Evolutionary conservation across 1,284 basidiomycete species (phyloP).

Genomic region (Violaceomyces palustris): DNA sequence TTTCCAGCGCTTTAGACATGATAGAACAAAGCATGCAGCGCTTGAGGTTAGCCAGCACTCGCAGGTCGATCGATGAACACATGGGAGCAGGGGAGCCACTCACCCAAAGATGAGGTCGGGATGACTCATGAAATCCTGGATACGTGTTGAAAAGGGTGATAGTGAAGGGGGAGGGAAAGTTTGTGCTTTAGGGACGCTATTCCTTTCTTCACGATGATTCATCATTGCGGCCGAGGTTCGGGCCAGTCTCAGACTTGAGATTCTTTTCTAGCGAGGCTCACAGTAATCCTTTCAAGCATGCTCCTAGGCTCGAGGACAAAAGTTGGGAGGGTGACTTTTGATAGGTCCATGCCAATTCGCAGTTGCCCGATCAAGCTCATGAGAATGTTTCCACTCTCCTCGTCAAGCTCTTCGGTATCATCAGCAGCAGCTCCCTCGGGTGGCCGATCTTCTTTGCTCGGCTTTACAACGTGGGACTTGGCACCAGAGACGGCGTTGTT

Average conservation of each 20-base stretch:
- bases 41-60: no score
- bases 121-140: conserved; percentile 89
- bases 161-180: conserved; percentile 1
- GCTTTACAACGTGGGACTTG: conserved; percentile 29
- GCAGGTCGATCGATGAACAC: neutral
- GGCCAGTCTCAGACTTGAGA: conserved; percentile 18
- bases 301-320: conserved; percentile 51
- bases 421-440: conserved; percentile 50
- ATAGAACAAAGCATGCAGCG: no score
- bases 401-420: conserved; percentile 54
- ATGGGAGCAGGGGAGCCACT: no score
- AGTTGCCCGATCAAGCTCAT: conserved; percentile 71
- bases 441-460: conserved; percentile 41
- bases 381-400: conserved; percentile 54
- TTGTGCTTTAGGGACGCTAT: no score
- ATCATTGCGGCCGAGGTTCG: neutral
- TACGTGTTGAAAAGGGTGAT: no score
- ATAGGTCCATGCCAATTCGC: conserved; percentile 87
- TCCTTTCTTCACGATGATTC: neutral
- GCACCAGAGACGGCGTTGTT: conserved; percentile 38
- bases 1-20: conserved; percentile 67
- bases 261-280: conserved; percentile 56
- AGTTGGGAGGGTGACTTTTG: conserved; percentile 67
- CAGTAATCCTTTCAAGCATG: conserved; percentile 54
- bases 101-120: conserved; percentile 94